Evolutionary conservation across 225 moss, liverwort and hornwort genomes (phyloP), one percentile per base, ranked within the genome.

Genomic region (Ulota crispa): DNA sequence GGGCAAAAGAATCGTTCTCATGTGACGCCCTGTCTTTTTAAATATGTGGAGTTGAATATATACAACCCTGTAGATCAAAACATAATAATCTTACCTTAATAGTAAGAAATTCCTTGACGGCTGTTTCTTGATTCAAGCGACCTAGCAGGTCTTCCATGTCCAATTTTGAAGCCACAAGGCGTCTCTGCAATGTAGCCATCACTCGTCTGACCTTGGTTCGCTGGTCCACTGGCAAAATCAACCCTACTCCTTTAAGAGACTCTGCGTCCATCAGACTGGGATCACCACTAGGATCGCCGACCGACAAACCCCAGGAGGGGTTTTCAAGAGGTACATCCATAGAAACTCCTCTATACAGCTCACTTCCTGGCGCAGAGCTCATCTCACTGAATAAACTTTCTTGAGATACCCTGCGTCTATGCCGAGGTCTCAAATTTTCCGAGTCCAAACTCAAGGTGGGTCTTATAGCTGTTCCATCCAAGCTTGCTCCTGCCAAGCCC

Each of bases 61-160:
- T 60, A 39, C 11, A 16, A 50, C 50, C 50, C 18, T 50, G 5
- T 18, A 18, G 16, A 62, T 70, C 34, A 53, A 41, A 72, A 41
- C 4, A 69, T 26, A 80, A 66, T 34, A 52, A 68, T 59, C 28
- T 68, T 67, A 96, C 99, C 99, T 99, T 99, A 9, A 92, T 90
- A 56, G 93, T 83, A 19, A 99, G 88, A 82, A 99, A 99, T 82
- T 95, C 99, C 86, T 99, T 99, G 28, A 99, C 94, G 67, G 96
- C 93, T 80, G 94, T 99, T 88, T 99, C 99, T 85, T 99, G 99
- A 72, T 90, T 92, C 90, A 93, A 55, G 45, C 99, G 94, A 64
- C 92, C 96, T 78, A 92, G 87, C 70, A 96, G 82, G 80, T 99
- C 96, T 80, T 99, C 99, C 88, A 92, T 96, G 60, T 99, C 99